Conservation (phyloP, 306 rosid genomes). For the cucumber (Cucumis sativus) region Cucumber_9930_V3 NC_026660.2:18722501-18723000, state of each 20-base stretch:
- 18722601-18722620: neutral
- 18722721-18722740: too few species aligned
- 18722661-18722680: too few species aligned
- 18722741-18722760: too few species aligned
- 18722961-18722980: neutral
- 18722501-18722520: too few species aligned
- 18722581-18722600: neutral
- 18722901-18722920: too few species aligned
- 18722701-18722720: too few species aligned
- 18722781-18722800: too few species aligned
- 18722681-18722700: too few species aligned
- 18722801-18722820: too few species aligned
- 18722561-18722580: neutral
- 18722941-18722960: neutral
- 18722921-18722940: neutral
- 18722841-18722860: neutral
- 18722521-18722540: too few species aligned
- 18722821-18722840: too few species aligned
- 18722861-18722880: neutral
- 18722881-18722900: neutral
- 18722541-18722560: neutral
- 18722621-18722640: neutral
- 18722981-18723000: neutral
- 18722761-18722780: too few species aligned
- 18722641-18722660: neutral